Conservation (phyloP, 352 stramenopile species). For the Pythium oligandrum region DNA sequence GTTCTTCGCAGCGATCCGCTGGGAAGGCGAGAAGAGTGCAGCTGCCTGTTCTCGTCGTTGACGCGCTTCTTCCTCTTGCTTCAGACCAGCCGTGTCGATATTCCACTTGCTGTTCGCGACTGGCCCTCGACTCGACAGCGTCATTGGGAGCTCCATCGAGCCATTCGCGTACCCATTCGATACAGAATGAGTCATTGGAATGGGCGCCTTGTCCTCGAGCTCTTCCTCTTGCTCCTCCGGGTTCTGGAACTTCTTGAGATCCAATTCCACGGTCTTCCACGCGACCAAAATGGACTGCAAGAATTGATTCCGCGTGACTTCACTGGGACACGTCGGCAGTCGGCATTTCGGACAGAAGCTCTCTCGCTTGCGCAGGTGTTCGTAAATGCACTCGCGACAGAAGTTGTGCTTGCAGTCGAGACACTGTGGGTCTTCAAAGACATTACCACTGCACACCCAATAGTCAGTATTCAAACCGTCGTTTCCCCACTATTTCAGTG, state of each 20-base stretch:
- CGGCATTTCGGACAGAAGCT: slow-evolving; percentile 64
- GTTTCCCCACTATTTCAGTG: too few species aligned
- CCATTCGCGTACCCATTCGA: slow-evolving; percentile 1
- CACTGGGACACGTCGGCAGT: slow-evolving; percentile 67
- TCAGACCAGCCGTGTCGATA: slow-evolving; percentile 58
- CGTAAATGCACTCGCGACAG: slow-evolving; percentile 67
- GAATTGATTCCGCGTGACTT: slow-evolving; percentile 84
- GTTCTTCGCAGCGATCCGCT: slow-evolving; percentile 20
- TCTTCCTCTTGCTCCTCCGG: slow-evolving; percentile 21
- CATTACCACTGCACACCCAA: slow-evolving; percentile 29
- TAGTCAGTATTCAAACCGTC: too few species aligned
- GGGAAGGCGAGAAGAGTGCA: slow-evolving; percentile 12
- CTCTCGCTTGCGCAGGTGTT: slow-evolving; percentile 52
- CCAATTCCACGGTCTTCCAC: slow-evolving; percentile 70
- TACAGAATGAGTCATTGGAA: too few species aligned
- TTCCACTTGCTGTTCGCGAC: slow-evolving; percentile 68
- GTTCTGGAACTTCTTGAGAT: slow-evolving; percentile 40
- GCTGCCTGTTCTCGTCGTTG: slow-evolving; percentile 16
- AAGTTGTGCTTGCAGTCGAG: slow-evolving; percentile 89
- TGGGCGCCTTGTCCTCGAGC: slow-evolving; percentile 8
- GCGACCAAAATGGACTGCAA: slow-evolving; percentile 75
- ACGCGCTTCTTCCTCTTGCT: slow-evolving; percentile 38
- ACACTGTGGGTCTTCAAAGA: slow-evolving; percentile 83
- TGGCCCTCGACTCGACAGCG: slow-evolving; percentile 22
- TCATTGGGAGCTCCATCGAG: slow-evolving; percentile 3